Evolutionary conservation across 768 basidiomycete genomes (phyloP), one percentile per base, ranked within the genome.

Genomic region (Naganishia randhawae): DNA sequence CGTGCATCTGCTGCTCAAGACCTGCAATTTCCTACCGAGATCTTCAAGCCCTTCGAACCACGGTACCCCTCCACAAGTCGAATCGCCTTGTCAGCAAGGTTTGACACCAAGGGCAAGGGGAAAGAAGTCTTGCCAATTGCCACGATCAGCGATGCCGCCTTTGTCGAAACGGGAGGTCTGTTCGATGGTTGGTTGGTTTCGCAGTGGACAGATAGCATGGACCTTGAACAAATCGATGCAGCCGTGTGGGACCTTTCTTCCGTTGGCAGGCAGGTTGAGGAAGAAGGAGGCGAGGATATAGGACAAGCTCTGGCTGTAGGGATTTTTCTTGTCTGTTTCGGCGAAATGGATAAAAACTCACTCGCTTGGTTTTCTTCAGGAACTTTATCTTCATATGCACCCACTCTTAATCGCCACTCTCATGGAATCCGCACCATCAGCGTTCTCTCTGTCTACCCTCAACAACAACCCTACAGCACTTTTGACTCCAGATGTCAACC

Each of bases 391-490:
- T 63, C 85, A 87, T 16, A 80, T 98, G n/a, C 86, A 92, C 73
- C 84, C 91, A 3, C 87, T 87, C 11, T 82, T 97, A 13, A 81
- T 92, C 1, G 87, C 91, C 25, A 87, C 89, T 1, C 91, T 92
- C 80, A 85, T 98, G 25, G 94, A 98, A 77, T 86, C 86, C 71
- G 91, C 91, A 4, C 91, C 94, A 1, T 76, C 85, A 16, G 89
- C 89, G 1, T 94, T 95, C 80, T 84, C 87, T 3, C 88, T 90
- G 0, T 84, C 74, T 25, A 50, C 17, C 13, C 31, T 51, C 48
- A 3, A 48, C 61, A n/a, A 42, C 65, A 16, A 45, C 62, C 57
- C 50, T 29, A 9, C 53, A 6, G 37, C 33, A 39, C 31, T 27
- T 25, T 25, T 32, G 19, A 65, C 70, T 0, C 37, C 71, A 19